These are phyloP conservation scores for Lodderomyces metapsilosis DNA, from an alignment of 1,139 yeast genomes.

Conservation along the genomic window DNA sequence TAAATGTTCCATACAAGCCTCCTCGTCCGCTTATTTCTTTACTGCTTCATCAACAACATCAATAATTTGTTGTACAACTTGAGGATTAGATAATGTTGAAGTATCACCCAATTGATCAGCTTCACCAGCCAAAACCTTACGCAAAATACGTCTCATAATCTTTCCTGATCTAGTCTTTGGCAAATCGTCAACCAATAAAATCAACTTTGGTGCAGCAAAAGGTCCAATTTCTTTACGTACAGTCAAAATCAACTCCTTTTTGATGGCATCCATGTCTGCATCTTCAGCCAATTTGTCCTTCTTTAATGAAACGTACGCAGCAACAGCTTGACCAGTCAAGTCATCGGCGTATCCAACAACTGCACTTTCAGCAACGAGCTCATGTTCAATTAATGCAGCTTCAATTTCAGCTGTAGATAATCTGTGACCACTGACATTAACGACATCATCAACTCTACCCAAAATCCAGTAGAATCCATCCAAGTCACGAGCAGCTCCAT, in stretches of 20 bases:
- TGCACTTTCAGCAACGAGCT: slow-evolving; percentile 70
- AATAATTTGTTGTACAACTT: slow-evolving; percentile 63
- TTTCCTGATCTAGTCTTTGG: slow-evolving; percentile 86
- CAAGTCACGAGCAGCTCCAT: slow-evolving; percentile 76
- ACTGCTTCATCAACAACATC: slow-evolving; percentile 46
- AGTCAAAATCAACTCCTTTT: slow-evolving; percentile 67
- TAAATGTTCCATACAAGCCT: too few relatives aligned
- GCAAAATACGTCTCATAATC: slow-evolving; percentile 78
- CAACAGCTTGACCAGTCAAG: slow-evolving; percentile 80
- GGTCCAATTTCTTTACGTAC: slow-evolving; percentile 83
- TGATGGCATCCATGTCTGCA: slow-evolving; percentile 53
- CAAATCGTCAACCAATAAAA: slow-evolving; percentile 69
- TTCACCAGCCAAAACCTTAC: slow-evolving; percentile 77
- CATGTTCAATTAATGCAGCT: slow-evolving; percentile 72
- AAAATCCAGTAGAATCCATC: slow-evolving; percentile 80
- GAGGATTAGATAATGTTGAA: slow-evolving; percentile 74
- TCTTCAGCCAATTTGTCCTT: slow-evolving; percentile 21
- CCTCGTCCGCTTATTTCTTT: background rate
- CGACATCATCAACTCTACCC: slow-evolving; percentile 83
- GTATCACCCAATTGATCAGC: slow-evolving; percentile 77
- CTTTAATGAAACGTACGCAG: slow-evolving; percentile 74
- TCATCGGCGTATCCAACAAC: slow-evolving; percentile 82
- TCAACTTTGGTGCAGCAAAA: slow-evolving; percentile 77
- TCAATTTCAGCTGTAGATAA: slow-evolving; percentile 81
- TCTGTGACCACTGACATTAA: slow-evolving; percentile 78